Percentiles rank a stretch among this genome's conserved stretches.
Evolutionary conservation across 495 filamentous ascomycete species (phyloP).

Genomic region (Neurospora pannonica): DNA sequence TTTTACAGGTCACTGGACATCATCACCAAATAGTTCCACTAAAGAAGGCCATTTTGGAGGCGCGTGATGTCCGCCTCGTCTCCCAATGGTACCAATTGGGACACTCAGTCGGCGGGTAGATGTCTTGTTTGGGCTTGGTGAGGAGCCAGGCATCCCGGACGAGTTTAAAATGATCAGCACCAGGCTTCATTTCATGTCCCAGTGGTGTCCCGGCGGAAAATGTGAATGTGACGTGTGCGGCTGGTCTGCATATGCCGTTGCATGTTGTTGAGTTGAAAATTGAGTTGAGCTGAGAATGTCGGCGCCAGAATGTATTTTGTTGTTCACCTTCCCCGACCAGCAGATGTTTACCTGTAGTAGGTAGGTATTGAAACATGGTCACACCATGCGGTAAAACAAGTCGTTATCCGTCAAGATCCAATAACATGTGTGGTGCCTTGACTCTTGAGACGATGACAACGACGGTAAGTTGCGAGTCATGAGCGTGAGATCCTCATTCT

Average conservation of each 20-base stretch:
- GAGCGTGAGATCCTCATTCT: not conserved
- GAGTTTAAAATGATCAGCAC: not conserved
- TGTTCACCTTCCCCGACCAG: not conserved
- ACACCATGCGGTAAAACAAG: not conserved
- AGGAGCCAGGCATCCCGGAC: not conserved
- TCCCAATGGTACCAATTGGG: not conserved
- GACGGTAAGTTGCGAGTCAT: not conserved
- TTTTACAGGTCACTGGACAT: not conserved
- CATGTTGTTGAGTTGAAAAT: not conserved
- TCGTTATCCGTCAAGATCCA: not conserved
- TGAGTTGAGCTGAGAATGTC: not conserved
- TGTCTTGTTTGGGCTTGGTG: not conserved
- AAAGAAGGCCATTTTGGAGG: not conserved
- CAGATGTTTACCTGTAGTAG: not conserved
- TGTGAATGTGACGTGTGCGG: not conserved
- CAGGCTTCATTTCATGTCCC: not conserved
- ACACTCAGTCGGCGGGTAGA: not conserved
- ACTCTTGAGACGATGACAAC: not conserved
- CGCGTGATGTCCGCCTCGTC: not conserved
- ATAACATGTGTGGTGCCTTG: not conserved
- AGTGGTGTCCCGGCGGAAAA: not conserved
- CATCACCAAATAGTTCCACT: not conserved
- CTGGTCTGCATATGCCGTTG: not conserved
- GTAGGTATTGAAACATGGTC: not conserved
- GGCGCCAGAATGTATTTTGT: not conserved